Evolutionary conservation across 768 basidiomycete species (phyloP).

Genomic region (Porpolomopsis calyptriformis): DNA sequence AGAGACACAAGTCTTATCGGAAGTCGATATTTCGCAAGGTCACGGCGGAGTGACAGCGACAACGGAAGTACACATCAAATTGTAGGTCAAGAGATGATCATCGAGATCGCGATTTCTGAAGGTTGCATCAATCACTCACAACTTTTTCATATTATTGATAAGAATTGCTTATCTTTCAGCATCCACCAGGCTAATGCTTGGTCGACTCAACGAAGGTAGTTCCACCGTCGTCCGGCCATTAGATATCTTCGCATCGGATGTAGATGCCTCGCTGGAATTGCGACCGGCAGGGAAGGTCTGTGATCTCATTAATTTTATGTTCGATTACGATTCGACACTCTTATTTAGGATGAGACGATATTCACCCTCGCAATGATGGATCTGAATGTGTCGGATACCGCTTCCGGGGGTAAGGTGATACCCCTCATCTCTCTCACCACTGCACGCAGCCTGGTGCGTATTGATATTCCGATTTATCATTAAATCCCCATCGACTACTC

Average conservation of each 20-base stretch:
- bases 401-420: slow-evolving; percentile 22
- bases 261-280: slow-evolving; percentile 53
- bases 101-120: slow-evolving; percentile 42
- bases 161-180: slow-evolving; percentile 12
- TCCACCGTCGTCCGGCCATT: slow-evolving; percentile 32
- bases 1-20: slow-evolving; percentile 63
- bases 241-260: slow-evolving; percentile 47
- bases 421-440: slow-evolving; percentile 46
- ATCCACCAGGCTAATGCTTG: slow-evolving; percentile 38
- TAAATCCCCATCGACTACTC: slow-evolving; percentile 2
- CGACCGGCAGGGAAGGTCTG: slow-evolving; percentile 63
- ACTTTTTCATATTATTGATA: not conserved
- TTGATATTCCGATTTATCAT: not conserved
- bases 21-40: slow-evolving; percentile 63
- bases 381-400: slow-evolving; percentile 42
- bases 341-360: slow-evolving; percentile 55
- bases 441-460: slow-evolving; percentile 47
- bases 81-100: slow-evolving; percentile 29
- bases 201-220: slow-evolving; percentile 27
- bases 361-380: slow-evolving; percentile 57
- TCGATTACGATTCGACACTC: not conserved
- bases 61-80: slow-evolving; percentile 26
- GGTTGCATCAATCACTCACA: slow-evolving; percentile 16
- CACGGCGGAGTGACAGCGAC: slow-evolving; percentile 30
- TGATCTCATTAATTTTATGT: slow-evolving; percentile 8